These are phyloP conservation scores for Vaccinium myrtillus DNA, from an alignment of 148 eudicot species.

Conservation along the genomic window DNA sequence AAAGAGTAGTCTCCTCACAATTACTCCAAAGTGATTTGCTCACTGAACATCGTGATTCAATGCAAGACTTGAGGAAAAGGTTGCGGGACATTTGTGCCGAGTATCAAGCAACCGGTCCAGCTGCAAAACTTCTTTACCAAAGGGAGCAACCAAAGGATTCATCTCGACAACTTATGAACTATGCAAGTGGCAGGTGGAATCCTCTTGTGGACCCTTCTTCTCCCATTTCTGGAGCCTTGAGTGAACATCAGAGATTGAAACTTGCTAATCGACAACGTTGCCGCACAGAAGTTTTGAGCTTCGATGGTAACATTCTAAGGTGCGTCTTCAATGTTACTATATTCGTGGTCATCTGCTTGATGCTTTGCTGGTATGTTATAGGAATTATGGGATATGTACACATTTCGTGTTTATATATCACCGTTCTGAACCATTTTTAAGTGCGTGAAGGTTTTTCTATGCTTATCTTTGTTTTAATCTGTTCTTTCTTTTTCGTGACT, in stretches of 20 bases:
- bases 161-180: conserved; percentile 70
- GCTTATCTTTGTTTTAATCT: not conserved
- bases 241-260: conserved; percentile 60
- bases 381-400: not conserved
- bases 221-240: conserved; percentile 68
- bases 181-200: conserved; percentile 96
- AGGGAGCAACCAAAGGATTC: conserved; percentile 59
- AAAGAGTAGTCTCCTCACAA: conserved; percentile 70
- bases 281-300: conserved; percentile 77
- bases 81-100: conserved; percentile 69
- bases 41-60: conserved; percentile 74
- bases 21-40: conserved; percentile 74
- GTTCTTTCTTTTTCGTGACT: not conserved
- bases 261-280: conserved; percentile 68
- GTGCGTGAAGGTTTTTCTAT: not conserved
- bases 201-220: conserved; percentile 90
- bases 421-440: not conserved
- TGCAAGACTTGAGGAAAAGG: conserved; percentile 75
- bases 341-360: conserved; percentile 5
- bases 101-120: conserved; percentile 78
- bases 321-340: conserved; percentile 28
- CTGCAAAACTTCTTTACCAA: conserved; percentile 76
- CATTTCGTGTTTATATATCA: not conserved
- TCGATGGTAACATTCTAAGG: conserved; percentile 86
- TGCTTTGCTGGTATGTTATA: not conserved